Evolutionary conservation across 257 asterid genomes (phyloP), one percentile per base, ranked within the genome.

Genomic region (Scutellaria baicalensis): DNA sequence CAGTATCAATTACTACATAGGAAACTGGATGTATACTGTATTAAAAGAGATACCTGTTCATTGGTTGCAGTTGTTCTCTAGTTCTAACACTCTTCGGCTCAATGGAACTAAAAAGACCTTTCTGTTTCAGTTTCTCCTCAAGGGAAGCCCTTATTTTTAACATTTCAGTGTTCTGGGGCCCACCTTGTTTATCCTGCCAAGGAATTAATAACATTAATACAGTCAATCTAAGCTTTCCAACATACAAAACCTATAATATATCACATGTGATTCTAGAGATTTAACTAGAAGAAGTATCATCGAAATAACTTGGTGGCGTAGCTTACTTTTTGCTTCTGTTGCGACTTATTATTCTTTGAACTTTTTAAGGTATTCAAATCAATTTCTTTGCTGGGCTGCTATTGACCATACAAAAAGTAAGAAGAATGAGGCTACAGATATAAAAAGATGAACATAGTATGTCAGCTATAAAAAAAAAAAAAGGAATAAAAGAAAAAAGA

Each of bases 121-220:
- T 89, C 75, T 87, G 85, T 83, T 78, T 91, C 83, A 91, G 63
- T 78, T 84, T 94, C 78, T 89, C 93, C 81, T 93, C 99, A 47
- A 91, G 96, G 59, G 85, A 86, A 59, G 94, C 96, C 82, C 99
- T 82, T 64, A 87, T 72, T 86, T 87, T 93, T 55, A 93, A 79
- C 97, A 91, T 93, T 84, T 88, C 92, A 80, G 58, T 67, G 86
- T 97, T 94, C 81, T 89, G 96, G 33, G 6, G 60, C 71, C 93
- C 95, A 33, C 84, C 83, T 64, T 81, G 83, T 64, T 75, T 74
- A 72, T 83, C 90, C 99, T 91, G 87, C 49, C 78, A 77, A 23
- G 43, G 39, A 27, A 43, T 64, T 40, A 55, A 70, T 69, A n/a
- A 59, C 48, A 71, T 76, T 45, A 66, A 59, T 36, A n/a, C 20